Evolutionary conservation across 2,329 filamentous ascomycete genomes (phyloP).

Genomic region (Alternaria hordeiaustralica): DNA sequence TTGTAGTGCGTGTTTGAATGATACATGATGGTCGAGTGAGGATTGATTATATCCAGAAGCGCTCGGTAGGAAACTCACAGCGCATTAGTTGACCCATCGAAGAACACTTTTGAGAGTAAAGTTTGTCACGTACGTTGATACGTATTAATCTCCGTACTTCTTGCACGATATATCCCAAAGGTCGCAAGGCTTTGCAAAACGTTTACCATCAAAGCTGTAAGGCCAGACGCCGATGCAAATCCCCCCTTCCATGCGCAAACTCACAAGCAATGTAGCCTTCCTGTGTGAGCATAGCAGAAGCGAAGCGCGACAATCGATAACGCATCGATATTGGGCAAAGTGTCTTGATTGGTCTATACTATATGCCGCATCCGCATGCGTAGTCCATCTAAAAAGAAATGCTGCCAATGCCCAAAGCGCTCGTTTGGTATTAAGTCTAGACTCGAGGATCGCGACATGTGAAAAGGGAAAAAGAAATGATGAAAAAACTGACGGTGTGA

Average conservation of each 20-base stretch:
- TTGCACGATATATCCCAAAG: too few relatives aligned
- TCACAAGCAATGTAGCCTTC: not conserved
- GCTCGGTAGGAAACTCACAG: too few relatives aligned
- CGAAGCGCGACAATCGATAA: not conserved
- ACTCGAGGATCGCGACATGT: slow-evolving; percentile 1
- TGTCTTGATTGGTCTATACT: slow-evolving; percentile 17
- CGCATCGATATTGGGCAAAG: not conserved
- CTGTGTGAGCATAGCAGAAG: not conserved
- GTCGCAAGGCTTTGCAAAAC: too few relatives aligned
- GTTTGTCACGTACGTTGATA: too few relatives aligned
- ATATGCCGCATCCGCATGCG: slow-evolving; percentile 8
- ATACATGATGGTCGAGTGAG: too few relatives aligned
- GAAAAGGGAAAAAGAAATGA: not conserved
- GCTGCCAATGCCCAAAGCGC: not conserved
- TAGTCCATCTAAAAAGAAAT: not conserved
- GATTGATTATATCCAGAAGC: too few relatives aligned
- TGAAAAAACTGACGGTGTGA: not conserved
- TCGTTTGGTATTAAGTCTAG: not conserved
- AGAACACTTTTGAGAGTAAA: too few relatives aligned
- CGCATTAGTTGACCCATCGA: too few relatives aligned
- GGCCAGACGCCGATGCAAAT: fast-evolving
- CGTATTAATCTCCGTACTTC: too few relatives aligned
- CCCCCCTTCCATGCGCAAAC: not conserved
- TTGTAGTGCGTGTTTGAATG: too few relatives aligned
- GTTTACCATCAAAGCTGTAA: not conserved